Percentiles rank a stretch among this genome's conserved stretches.
These are phyloP conservation scores for Dittrichia graveolens DNA, from an alignment of 129 eudicot genomes.

Conservation along the genomic window DNA sequence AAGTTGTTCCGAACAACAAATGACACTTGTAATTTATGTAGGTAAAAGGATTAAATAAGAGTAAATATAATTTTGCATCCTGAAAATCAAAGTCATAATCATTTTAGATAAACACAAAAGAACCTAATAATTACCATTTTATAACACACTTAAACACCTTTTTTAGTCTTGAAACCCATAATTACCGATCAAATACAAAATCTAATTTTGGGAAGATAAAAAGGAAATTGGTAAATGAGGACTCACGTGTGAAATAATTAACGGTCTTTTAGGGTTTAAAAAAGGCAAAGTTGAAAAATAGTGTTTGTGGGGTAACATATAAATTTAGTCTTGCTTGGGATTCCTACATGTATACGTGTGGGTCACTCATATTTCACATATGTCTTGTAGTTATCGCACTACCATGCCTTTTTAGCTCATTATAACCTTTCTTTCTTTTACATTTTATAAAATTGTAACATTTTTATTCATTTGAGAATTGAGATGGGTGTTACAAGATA, in stretches of 20 bases:
- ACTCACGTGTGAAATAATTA: slow-evolving; percentile 46
- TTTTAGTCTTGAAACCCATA: slow-evolving; percentile 22
- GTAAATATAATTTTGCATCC: too few relatives aligned
- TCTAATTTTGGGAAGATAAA: slow-evolving; percentile 17
- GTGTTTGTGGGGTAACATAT: slow-evolving; percentile 32
- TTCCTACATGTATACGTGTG: slow-evolving; percentile 40
- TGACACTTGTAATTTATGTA: too few relatives aligned
- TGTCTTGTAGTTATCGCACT: slow-evolving; percentile 24
- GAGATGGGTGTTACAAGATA: too few relatives aligned
- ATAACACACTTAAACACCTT: slow-evolving; percentile 8
- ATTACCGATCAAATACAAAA: slow-evolving; percentile 15
- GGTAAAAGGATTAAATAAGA: too few relatives aligned
- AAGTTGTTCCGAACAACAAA: too few relatives aligned
- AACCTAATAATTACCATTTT: background rate
- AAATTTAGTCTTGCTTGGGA: slow-evolving; percentile 21
- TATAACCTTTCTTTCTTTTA: slow-evolving; percentile 9
- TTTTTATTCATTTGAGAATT: too few relatives aligned
- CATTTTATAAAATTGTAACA: background rate
- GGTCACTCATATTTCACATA: slow-evolving; percentile 16
- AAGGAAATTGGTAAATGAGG: slow-evolving; percentile 29
- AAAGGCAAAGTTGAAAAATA: slow-evolving; percentile 37
- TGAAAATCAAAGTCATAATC: background rate
- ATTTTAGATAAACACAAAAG: background rate
- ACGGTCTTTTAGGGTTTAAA: slow-evolving; percentile 32
- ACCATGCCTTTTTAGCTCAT: slow-evolving; percentile 30